Evolutionary conservation across 768 basidiomycete genomes (phyloP).

Genomic region (Tricholoma matsutake): DNA sequence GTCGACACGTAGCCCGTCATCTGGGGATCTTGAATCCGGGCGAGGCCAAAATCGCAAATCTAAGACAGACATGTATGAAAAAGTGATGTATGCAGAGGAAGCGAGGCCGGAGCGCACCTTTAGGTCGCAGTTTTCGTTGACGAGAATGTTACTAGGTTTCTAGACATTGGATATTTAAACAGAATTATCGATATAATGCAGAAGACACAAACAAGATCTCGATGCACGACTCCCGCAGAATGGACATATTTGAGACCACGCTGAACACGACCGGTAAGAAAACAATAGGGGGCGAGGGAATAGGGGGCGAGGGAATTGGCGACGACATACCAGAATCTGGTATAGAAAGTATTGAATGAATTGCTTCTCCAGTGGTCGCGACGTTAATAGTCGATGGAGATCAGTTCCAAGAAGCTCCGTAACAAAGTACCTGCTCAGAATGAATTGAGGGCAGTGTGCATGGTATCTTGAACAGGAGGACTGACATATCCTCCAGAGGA

Average conservation of each 20-base stretch:
- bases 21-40: conserved; percentile 98
- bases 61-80: conserved; percentile 25
- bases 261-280: conserved; percentile 33
- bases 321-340: conserved; percentile 81
- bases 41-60: conserved; percentile 99
- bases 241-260: conserved; percentile 99
- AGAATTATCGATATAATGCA: neutral
- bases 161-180: conserved; percentile 25
- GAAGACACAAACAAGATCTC: conserved; percentile 73
- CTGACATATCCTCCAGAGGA: conserved; percentile 95
- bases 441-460: conserved; percentile 4
- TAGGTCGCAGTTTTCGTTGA: conserved; percentile 99
- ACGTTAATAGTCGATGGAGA: conserved; percentile 94
- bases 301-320: conserved; percentile 2
- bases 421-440: conserved; percentile 82
- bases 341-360: conserved; percentile 99
- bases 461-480: conserved; percentile 10
- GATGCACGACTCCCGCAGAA: conserved; percentile 97
- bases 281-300: conserved; percentile 5
- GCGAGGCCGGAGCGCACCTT: conserved; percentile 51
- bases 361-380: conserved; percentile 96
- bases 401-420: conserved; percentile 98
- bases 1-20: conserved; percentile 99
- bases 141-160: conserved; percentile 99
- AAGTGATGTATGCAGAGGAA: conserved; percentile 7